A percentile compares a stretch with the other conserved stretches of the same genome.
Conservation (phyloP, 164 flowering plant genomes). For the Piper betle region DNA sequence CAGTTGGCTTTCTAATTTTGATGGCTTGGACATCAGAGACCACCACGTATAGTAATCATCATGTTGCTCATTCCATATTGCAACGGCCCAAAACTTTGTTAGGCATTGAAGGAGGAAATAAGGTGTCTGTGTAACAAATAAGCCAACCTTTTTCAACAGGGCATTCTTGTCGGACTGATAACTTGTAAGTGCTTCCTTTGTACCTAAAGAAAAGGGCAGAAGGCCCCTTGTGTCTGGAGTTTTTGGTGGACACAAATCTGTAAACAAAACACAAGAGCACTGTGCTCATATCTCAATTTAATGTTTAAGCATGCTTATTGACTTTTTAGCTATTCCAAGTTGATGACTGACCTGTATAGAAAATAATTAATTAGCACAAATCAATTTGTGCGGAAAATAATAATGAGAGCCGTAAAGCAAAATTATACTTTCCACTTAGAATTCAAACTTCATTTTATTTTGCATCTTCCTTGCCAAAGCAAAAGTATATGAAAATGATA, state of each 20-base stretch:
- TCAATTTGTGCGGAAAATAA: neutral
- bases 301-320: neutral
- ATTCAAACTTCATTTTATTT: constrained; percentile 14
- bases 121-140: neutral
- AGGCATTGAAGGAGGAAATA: neutral
- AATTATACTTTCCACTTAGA: constrained; percentile 1
- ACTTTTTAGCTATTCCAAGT: neutral
- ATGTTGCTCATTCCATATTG: neutral
- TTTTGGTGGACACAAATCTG: neutral
- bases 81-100: neutral
- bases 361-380: neutral
- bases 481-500: constrained; percentile 29
- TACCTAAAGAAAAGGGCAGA: neutral
- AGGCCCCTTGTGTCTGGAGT: neutral
- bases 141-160: neutral
- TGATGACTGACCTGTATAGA: neutral
- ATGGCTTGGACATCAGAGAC: too few relatives aligned
- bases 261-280: neutral
- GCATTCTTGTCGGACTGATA: neutral
- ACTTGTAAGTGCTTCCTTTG: neutral
- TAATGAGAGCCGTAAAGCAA: constrained; percentile 1
- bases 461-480: constrained; percentile 36
- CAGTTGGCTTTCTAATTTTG: too few relatives aligned
- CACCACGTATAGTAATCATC: neutral
- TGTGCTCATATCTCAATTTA: neutral